Percentiles rank a stretch among this genome's conserved stretches.
phyloP scores from a whole-genome alignment of 169 alveolate species.

The Plasmodium reichenowi region DNA sequence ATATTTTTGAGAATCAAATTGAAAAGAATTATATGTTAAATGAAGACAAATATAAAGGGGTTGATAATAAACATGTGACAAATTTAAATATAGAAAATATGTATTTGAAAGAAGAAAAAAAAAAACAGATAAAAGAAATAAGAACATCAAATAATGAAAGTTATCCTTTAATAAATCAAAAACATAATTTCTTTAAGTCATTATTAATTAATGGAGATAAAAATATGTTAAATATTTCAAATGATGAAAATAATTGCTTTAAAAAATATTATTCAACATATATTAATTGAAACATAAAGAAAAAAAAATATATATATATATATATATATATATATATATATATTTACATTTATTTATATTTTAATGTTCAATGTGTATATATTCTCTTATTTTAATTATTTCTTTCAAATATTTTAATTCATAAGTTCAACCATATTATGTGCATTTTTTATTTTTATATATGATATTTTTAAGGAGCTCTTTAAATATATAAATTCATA shows the following conservation, averaged over 20 bases:
- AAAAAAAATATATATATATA: no score
- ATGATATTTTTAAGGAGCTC: no score
- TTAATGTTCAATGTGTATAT: no score
- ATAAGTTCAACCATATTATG: no score
- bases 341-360: no score
- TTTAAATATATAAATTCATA: no score
- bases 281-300: no score
- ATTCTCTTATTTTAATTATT: no score
- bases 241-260: not conserved
- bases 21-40: not conserved
- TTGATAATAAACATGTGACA: not conserved
- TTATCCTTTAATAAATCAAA: not conserved
- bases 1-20: not conserved
- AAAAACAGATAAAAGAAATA: not conserved
- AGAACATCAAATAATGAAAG: not conserved
- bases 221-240: constrained; percentile 3
- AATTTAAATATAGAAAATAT: constrained; percentile 23
- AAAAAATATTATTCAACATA: not conserved
- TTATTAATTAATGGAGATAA: not conserved
- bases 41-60: not conserved
- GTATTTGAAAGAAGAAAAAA: constrained; percentile 4
- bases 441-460: no score
- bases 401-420: no score
- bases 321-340: no score
- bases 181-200: constrained; percentile 7